Evolutionary conservation across 106 monocot genomes (phyloP), one percentile per base, ranked within the genome.

Genomic region (Apostasia shenzhenica): DNA sequence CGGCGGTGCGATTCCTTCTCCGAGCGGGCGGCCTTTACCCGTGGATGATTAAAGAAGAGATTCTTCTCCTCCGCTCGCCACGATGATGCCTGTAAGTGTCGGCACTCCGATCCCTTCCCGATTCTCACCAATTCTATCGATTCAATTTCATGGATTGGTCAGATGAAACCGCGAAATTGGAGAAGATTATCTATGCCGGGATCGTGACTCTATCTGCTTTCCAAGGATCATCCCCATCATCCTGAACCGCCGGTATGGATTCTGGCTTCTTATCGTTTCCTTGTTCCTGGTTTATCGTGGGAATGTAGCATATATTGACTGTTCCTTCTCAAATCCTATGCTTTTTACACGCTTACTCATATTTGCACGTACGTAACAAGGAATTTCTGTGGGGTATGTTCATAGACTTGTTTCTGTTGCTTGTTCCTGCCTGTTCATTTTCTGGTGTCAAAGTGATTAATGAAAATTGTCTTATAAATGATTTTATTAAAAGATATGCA

Each of bases 121-220:
- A 1, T 0, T 41, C 54, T 42, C 9, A 14, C 6, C 1, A 52
- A 54, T 61, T 38, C 2, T 43, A 5, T 14, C 3, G 39, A 41
- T 70, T 51, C n/a, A 9, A 14, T 43, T 54, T 14, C 43, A 41
- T 70, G 2, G n/a, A 6, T 40, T 64, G 49, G 5, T 46, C 48
- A 83, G 83, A 69, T 68, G 79, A 83, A 69, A 75, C 72, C 12
- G 76, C 70, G 61, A 83, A 83, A 68, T 83, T 75, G 83, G 79
- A 83, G 83, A 79, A 83, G 75, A 79, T 84, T 41, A 84, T 80
- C 0, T 84, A 84, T 41, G 62, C 72, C 43, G 76, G 84, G 64
- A 84, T 84, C 52, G 84, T 56, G 13, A 50, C 47, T 57, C 59
- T 84, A 84, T 48, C 73, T 59, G 44, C 76, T 84, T 9, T 84